A percentile compares a stretch with the other conserved stretches of the same genome.
phyloP scores from a whole-genome alignment of 2,329 filamentous ascomycete species.

The Fusarium sacchari region DNA sequence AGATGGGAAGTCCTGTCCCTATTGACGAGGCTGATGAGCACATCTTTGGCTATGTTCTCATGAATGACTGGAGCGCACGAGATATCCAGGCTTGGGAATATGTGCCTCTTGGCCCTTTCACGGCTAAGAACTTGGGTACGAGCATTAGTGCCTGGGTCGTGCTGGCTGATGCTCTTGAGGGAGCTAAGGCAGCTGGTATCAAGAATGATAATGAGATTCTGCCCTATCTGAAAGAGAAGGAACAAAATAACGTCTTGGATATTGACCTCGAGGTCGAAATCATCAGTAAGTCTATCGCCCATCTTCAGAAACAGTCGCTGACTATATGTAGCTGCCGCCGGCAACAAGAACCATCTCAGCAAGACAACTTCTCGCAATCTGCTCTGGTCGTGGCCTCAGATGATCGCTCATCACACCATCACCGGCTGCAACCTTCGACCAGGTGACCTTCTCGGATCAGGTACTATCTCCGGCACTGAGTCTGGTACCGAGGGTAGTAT shows the following conservation, averaged over 20 bases:
- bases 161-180: constrained; percentile 65
- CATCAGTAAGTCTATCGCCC: constrained; percentile 46
- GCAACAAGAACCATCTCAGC: constrained; percentile 47
- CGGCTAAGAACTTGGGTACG: constrained; percentile 69
- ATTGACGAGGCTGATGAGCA: constrained; percentile 74
- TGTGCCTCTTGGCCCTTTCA: constrained; percentile 69
- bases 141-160: constrained; percentile 72
- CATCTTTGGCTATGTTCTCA: constrained; percentile 75
- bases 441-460: constrained; percentile 80
- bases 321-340: constrained; percentile 42
- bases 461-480: constrained; percentile 76
- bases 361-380: constrained; percentile 57
- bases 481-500: constrained; percentile 74
- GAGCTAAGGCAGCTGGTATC: constrained; percentile 37
- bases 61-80: constrained; percentile 73
- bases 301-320: fast-evolving
- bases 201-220: constrained; percentile 50
- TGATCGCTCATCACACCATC: constrained; percentile 83
- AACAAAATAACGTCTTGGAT: constrained; percentile 49
- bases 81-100: constrained; percentile 73
- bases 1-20: constrained; percentile 72
- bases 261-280: constrained; percentile 53
- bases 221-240: constrained; percentile 65
- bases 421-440: constrained; percentile 79
- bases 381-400: constrained; percentile 84